Evolutionary conservation across 108 stramenopile species (phyloP), one percentile per base, ranked within the genome.

Genomic region (Pinguiococcus pyrenoidosus): DNA sequence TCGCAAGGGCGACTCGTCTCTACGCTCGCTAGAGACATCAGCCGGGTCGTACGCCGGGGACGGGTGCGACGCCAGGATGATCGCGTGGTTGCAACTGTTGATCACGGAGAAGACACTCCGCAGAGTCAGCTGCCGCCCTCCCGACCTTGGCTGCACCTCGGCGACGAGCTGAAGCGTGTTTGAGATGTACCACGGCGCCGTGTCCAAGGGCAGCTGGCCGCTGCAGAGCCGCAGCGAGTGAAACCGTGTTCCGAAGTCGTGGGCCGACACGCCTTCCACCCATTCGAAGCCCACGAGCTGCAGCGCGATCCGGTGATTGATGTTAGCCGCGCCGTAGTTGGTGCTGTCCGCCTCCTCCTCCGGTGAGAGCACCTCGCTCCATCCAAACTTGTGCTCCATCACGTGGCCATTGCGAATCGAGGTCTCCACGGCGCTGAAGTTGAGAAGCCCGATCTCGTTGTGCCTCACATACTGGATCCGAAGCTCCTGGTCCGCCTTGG

Each of bases 211-310:
- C n/a, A n/a, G n/a, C n/a, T n/a, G n/a, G n/a, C n/a, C n/a, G n/a
- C n/a, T n/a, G n/a, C n/a, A n/a, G n/a, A n/a, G 82, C 17, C 49
- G 40, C 35, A 94, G 45, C 4, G 59, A 49, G 25, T 81, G 45
- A 35, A 89, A 90, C 13, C 71, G 64, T 23, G 77, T 62, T 8
- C 92, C 89, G n/a, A 82, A 75, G 26, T 68, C 64, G 51, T 94
- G 87, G 1, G 88, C 76, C 2, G 66, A 73, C 0, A 93, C 59
- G 14, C 65, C 69, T 2, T 68, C 77, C 17, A 86, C 39, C 92
- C 92, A 94, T 25, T 65, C 59, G 54, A 85, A 90, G 20, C 89
- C 92, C 9, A 83, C 76, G 12, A 91, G 47, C 50, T 94, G 92
- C 5, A 91, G 54, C 39, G 85, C 85, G 14, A 94, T 50, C 10